Evolutionary conservation across 441 rosid genomes (phyloP), one percentile per base, ranked within the genome.

Genomic region (Corymbia citriodora): DNA sequence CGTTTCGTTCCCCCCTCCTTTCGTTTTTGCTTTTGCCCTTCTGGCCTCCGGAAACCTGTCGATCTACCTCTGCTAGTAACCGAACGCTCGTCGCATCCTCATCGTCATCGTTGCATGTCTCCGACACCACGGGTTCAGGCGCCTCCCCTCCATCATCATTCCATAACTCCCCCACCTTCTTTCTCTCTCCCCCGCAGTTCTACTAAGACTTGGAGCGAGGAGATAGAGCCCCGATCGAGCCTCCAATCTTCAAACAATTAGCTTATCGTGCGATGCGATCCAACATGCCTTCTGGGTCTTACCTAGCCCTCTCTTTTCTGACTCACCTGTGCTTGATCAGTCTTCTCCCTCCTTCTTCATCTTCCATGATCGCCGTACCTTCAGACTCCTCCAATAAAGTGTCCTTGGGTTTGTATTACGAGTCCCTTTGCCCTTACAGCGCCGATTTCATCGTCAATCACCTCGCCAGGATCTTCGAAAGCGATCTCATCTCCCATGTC

Each of bases 361-460:
- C 92, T 90, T 91, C 94, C 55, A 55, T n/a, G 53, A 55, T 87
- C 55, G 90, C 74, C 87, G 61, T 91, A 21, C 72, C 92, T 31
- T 91, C 94, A 3, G 90, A 88, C 36, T 90, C 85, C 85, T 74
- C 96, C 2, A 53, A 85, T 4, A 92, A 95, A 92, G 98, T 97
- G 90, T 90, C 96, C 1, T 36, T 98, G 89, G 95, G 91, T 18
- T 29, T 98, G 9, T 96, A 96, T 93, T 98, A 97, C 87, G 99
- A 98, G 91, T 95, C 99, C 54, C 95, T 97, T 2, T 97, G 99
- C 88, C 99, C 99, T 1, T 95, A 92, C 92, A 92, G 98, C 79
- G 97, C 98, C 68, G 92, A 93, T 86, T 97, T 97, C 95, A 65
- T 96, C 14, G 90, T 95, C 70, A 94, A 96, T 88, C 91, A 96